Base-by-base conservation (phyloP, 495 filamentous ascomycete genomes). In the Endocarpon pusillum region DNA sequence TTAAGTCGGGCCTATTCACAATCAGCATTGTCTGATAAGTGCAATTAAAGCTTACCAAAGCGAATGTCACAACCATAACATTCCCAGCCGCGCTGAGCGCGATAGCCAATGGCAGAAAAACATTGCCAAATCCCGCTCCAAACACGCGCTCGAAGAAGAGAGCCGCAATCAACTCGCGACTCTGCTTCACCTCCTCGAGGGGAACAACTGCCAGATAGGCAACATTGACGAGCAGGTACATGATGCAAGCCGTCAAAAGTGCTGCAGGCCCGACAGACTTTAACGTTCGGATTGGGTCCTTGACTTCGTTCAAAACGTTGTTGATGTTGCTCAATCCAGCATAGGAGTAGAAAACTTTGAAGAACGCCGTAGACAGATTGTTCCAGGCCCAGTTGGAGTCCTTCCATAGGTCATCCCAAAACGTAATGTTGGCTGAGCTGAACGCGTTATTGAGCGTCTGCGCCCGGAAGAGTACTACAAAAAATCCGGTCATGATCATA, bases 251-350 rank as follows among this genome's bases (percentile, higher is more conserved):
- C 0, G 75, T 79, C 3, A 67, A 12, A 0, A 85, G 57, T 3
- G 73, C 75, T 0, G 66, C 58, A 1, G 73, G 58, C 6, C 67
- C 67, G n/a, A 75, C 75, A 0, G 67, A 69, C 31, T 65, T 72
- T 9, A 85, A 43, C 0, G 77, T 85, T 3, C 61, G 55, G 1
- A 81, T 62, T 0, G 79, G 79, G 36, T 82, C 54, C 32, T 72
- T 68, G 11, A 83, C 77, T 45, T 85, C 78, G 36, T 75, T 75
- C 22, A 85, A 53, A n/a, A 83, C 78, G 37, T 83, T 79, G 49
- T 80, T 81, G 36, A 74, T 58, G 39, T 82, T 83, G 19, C 51
- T 62, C 15, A 78, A 51, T 0, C 76, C 78, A 0, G 75, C 62
- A 38, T 79, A 84, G 1, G 78, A 74, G 34, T 80, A 81, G 15